These are phyloP conservation scores for Blastocystis hominis DNA, from an alignment of 352 stramenopile species.

Conservation along the genomic window DNA sequence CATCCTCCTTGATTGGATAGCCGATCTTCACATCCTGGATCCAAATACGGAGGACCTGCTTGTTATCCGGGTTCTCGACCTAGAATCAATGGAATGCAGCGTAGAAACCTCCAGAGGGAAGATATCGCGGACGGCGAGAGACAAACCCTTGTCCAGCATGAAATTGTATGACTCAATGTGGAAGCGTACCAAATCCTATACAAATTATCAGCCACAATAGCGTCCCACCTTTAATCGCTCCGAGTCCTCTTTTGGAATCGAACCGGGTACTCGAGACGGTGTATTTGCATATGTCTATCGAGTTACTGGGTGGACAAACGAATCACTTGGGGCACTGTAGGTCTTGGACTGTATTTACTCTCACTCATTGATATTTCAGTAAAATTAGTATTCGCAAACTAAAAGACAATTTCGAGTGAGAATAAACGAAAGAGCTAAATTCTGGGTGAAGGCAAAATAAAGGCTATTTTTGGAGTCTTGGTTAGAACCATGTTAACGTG, in stretches of 20 bases:
- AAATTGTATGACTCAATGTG: slow-evolving; percentile 97
- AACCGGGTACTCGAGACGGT: slow-evolving; percentile 48
- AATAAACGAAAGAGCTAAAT: background rate
- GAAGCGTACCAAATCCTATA: slow-evolving; percentile 75
- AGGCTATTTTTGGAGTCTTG: no score
- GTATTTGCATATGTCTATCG: slow-evolving; percentile 52
- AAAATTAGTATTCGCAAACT: background rate
- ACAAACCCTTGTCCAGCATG: slow-evolving; percentile 85
- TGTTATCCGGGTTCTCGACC: slow-evolving; percentile 65
- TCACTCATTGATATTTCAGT: background rate
- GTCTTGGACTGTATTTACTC: slow-evolving; percentile 17
- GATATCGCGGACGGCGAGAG: slow-evolving; percentile 81
- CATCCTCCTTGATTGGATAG: slow-evolving; percentile 60
- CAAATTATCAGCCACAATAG: background rate
- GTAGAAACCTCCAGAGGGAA: slow-evolving; percentile 77
- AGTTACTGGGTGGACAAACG: background rate
- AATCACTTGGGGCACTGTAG: slow-evolving; percentile 24
- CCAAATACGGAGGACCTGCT: slow-evolving; percentile 63
- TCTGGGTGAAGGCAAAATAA: no score
- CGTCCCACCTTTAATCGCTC: slow-evolving; percentile 24
- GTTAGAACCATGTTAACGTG: no score
- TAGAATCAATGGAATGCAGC: slow-evolving; percentile 52
- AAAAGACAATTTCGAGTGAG: slow-evolving; percentile 6
- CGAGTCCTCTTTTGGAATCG: slow-evolving; percentile 24
- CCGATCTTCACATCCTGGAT: slow-evolving; percentile 84